phyloP scores from a whole-genome alignment of 768 basidiomycete genomes.

The Boletus coccyginus region DNA sequence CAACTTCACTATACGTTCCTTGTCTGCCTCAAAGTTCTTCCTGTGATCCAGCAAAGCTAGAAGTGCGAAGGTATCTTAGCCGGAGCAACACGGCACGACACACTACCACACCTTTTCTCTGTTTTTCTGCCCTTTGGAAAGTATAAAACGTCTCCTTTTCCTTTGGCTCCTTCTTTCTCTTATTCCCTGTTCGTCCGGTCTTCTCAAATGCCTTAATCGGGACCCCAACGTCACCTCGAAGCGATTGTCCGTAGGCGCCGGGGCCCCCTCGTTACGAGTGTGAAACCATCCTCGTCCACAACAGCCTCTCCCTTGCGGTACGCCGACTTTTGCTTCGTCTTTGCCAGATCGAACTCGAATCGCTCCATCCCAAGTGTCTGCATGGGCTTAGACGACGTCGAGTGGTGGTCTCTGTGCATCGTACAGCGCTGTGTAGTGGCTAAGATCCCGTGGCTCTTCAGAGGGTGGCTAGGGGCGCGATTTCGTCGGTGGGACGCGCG shows the following conservation, averaged over 20 bases:
- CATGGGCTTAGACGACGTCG: conserved; percentile 69
- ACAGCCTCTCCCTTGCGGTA: conserved; percentile 84
- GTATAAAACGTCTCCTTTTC: conserved; percentile 82
- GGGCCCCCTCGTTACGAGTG: conserved; percentile 91
- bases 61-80: conserved; percentile 5
- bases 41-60: conserved; percentile 60
- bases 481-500: conserved; percentile 51
- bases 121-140: conserved; percentile 89
- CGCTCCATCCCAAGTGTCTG: conserved; percentile 73
- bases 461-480: conserved; percentile 61
- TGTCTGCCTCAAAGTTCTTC: conserved; percentile 85
- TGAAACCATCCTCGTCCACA: conserved; percentile 94
- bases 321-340: conserved; percentile 57
- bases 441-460: conserved; percentile 63
- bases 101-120: conserved; percentile 66
- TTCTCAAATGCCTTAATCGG: conserved; percentile 57
- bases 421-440: conserved; percentile 68
- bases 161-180: conserved; percentile 56
- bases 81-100: neutral
- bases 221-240: conserved; percentile 74
- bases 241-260: conserved; percentile 83
- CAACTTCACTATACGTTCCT: conserved; percentile 44
- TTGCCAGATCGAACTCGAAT: conserved; percentile 63
- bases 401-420: conserved; percentile 69
- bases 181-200: conserved; percentile 34